Evolutionary conservation across 78 protist genomes (phyloP).

Genomic region (Dictyostelium firmibasis): DNA sequence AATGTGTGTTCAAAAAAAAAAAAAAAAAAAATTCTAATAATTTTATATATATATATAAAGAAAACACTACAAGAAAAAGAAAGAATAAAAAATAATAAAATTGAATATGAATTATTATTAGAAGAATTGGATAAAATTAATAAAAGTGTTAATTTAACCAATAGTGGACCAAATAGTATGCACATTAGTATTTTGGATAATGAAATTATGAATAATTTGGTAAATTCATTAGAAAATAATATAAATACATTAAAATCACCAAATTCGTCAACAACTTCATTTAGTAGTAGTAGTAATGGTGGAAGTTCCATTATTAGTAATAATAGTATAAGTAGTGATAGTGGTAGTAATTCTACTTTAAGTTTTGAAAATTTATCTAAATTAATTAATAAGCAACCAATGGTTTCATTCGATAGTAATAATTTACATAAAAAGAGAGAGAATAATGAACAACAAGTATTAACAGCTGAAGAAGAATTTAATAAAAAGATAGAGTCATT

Average conservation of each 20-base stretch:
- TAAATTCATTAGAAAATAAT: not conserved
- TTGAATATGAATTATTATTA: not conserved
- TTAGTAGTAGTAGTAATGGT: not conserved
- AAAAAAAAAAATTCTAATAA: no score
- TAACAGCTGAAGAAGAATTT: not conserved
- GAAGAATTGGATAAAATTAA: not conserved
- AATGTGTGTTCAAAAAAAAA: no score
- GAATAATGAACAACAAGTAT: not conserved
- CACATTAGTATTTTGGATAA: not conserved
- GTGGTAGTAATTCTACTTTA: not conserved
- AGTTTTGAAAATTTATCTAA: not conserved
- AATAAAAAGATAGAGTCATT: not conserved
- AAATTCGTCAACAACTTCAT: not conserved
- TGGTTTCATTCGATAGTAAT: slow-evolving; percentile 1
- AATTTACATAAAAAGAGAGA: slow-evolving; percentile 8
- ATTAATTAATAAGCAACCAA: not conserved
- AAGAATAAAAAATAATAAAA: slow-evolving; percentile 3
- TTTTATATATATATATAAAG: not conserved
- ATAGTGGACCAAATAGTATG: not conserved
- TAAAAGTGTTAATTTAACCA: not conserved
- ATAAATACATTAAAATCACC: not conserved
- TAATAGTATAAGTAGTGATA: not conserved
- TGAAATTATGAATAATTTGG: not conserved
- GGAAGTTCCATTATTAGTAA: not conserved
- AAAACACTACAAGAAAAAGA: not conserved